These are phyloP conservation scores for Corchorus olitorius DNA, from an alignment of 345 rosid genomes.

Conservation along the genomic window DNA sequence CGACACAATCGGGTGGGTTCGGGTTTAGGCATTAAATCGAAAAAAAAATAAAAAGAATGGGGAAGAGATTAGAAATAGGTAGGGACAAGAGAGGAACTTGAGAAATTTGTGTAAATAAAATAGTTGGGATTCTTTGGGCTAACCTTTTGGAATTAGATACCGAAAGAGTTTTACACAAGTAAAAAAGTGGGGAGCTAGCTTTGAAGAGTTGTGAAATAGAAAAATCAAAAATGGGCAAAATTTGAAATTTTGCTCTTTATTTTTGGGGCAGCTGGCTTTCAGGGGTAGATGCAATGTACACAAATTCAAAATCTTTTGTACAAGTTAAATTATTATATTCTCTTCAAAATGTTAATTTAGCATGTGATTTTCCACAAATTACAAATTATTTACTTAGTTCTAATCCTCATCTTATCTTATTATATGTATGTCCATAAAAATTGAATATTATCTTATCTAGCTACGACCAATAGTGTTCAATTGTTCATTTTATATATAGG, in stretches of 20 bases:
- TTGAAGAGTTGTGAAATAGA: background rate
- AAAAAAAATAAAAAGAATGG: no score
- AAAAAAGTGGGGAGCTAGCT: background rate
- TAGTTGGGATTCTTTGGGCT: constrained; percentile 42
- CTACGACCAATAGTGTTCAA: no score
- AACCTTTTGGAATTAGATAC: constrained; percentile 21
- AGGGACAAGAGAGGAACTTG: background rate
- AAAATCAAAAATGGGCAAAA: background rate
- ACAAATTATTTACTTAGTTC: background rate
- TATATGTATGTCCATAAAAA: background rate
- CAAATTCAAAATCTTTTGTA: background rate
- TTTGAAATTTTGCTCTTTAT: background rate
- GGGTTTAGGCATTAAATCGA: constrained; percentile 51
- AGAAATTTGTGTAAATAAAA: constrained; percentile 51
- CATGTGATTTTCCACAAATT: background rate
- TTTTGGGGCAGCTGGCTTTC: background rate
- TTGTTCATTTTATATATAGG: no score
- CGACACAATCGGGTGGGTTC: constrained; percentile 51
- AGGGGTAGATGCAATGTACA: background rate
- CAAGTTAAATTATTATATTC: background rate
- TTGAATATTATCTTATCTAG: background rate
- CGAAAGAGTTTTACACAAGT: background rate
- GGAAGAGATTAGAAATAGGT: no score
- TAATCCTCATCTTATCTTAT: background rate
- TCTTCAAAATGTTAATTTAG: background rate